These are phyloP conservation scores for Trichosporon faecale DNA, from an alignment of 1,284 basidiomycete species.

Conservation along the genomic window DNA sequence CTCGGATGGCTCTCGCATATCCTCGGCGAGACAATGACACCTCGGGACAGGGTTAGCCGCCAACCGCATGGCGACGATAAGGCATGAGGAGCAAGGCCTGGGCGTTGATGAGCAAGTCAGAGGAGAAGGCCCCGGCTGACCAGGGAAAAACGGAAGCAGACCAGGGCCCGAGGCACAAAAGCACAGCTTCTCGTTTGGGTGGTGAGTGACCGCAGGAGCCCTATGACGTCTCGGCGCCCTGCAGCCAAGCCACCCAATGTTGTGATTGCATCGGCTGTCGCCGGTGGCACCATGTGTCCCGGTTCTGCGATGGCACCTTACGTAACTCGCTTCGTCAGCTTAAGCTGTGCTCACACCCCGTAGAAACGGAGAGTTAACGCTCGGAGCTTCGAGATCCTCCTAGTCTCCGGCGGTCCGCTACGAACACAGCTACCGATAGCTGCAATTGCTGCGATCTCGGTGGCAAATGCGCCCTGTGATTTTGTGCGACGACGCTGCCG, in stretches of 20 bases:
- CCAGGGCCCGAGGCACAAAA: background rate
- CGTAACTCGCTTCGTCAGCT: background rate
- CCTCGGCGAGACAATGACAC: background rate
- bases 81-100: slow-evolving; percentile 4
- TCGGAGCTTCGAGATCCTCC: background rate
- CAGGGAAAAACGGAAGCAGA: background rate
- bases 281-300: background rate
- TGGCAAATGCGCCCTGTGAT: background rate
- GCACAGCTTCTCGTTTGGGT: background rate
- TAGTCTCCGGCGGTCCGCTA: background rate
- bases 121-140: background rate
- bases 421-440: background rate
- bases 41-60: background rate
- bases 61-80: background rate
- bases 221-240: background rate
- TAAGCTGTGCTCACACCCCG: background rate
- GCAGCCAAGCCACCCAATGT: background rate
- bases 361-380: background rate
- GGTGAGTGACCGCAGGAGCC: background rate
- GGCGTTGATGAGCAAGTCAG: background rate
- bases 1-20: background rate
- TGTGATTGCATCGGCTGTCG: background rate
- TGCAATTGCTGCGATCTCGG: background rate
- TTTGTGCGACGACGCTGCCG: background rate
- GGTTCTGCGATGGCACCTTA: background rate